A percentile compares a stretch with the other conserved stretches of the same genome.
phyloP scores from a whole-genome alignment of 176 grass and related monocot species.

The Aegilops bicornis region DNA sequence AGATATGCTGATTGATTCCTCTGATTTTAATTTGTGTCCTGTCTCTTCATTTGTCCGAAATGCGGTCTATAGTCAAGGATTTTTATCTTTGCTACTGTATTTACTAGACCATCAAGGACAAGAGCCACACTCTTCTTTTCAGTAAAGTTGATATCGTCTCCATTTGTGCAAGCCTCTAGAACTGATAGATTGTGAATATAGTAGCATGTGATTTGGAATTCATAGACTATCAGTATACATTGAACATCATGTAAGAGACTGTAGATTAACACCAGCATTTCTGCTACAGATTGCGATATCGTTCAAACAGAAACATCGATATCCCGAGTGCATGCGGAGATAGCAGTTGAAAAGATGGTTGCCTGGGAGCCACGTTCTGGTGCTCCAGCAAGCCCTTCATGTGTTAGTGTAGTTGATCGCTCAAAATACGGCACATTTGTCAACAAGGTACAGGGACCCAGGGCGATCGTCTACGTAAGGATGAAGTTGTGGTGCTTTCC shows the following conservation, averaged over 20 bases:
- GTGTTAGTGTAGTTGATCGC: conserved; percentile 61
- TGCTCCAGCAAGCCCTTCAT: conserved; percentile 47
- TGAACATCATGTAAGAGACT: neutral
- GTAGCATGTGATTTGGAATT: neutral
- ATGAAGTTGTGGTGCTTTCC: conserved; percentile 54
- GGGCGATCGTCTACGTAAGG: conserved; percentile 56
- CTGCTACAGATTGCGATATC: conserved; percentile 74
- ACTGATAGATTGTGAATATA: neutral
- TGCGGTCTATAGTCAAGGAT: neutral
- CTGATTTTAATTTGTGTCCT: neutral
- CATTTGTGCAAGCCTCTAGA: neutral
- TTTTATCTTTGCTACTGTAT: neutral
- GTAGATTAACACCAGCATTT: neutral
- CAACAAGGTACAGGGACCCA: conserved; percentile 61
- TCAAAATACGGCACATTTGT: conserved; percentile 90
- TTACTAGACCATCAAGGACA: neutral
- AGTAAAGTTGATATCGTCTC: neutral
- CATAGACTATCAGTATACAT: neutral
- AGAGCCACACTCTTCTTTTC: neutral
- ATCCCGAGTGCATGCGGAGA: conserved; percentile 87
- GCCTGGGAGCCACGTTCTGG: conserved; percentile 51
- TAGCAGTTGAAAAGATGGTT: conserved; percentile 71
- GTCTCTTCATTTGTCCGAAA: conserved; percentile 7
- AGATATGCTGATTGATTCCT: no score
- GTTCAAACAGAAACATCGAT: conserved; percentile 79